These are phyloP conservation scores for Hortiboletus campestris DNA, from an alignment of 768 basidiomycete species.

Conservation along the genomic window DNA sequence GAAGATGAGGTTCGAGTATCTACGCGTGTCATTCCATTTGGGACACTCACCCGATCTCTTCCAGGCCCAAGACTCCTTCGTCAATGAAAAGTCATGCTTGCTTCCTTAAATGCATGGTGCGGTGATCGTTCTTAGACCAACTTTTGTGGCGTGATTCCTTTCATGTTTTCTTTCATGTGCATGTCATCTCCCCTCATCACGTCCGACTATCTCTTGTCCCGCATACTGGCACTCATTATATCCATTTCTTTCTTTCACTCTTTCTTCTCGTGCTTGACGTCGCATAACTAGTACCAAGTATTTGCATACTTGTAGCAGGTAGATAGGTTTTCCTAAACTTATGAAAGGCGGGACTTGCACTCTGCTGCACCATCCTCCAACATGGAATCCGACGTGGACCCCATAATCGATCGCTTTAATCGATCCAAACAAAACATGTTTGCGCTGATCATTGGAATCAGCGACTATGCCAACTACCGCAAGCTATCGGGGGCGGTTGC, in stretches of 20 bases:
- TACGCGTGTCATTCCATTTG: background rate
- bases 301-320: constrained; percentile 11
- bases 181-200: background rate
- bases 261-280: background rate
- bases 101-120: constrained; percentile 16
- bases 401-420: background rate
- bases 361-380: constrained; percentile 24
- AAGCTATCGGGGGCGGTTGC: constrained; percentile 37
- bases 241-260: background rate
- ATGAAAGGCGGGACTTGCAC: constrained; percentile 31
- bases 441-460: constrained; percentile 45
- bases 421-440: constrained; percentile 16
- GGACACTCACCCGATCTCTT: background rate
- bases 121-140: background rate
- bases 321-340: constrained; percentile 2
- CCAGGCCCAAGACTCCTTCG: constrained; percentile 3
- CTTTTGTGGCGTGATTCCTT: background rate
- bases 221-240: constrained; percentile 6
- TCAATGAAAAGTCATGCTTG: constrained; percentile 26
- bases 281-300: constrained; percentile 13
- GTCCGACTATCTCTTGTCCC: background rate
- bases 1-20: constrained; percentile 12
- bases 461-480: constrained; percentile 31
- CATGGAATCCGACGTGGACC: background rate
- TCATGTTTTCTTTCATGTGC: background rate